A percentile compares a stretch with the other conserved stretches of the same genome.
Conservation (phyloP, 257 asterid genomes). For the Penstemon barbatus region DNA sequence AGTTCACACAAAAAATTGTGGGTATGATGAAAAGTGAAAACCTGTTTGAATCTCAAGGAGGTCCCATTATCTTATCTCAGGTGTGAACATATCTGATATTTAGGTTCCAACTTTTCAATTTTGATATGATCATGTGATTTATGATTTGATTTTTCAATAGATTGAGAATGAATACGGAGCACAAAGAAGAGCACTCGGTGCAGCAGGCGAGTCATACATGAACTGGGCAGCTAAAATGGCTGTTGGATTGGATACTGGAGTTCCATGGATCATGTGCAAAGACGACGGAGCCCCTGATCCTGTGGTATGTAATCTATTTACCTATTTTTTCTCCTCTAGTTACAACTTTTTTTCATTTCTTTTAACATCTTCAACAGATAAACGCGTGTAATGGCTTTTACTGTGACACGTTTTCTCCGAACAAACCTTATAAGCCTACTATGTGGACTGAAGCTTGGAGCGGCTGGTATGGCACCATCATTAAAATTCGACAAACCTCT, state of each 20-base stretch:
- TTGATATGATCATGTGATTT: too few relatives aligned
- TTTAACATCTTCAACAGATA: slow-evolving; percentile 39
- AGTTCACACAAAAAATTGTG: slow-evolving; percentile 59
- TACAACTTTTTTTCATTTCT: too few relatives aligned
- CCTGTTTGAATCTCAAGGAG: slow-evolving; percentile 66
- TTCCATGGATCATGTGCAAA: slow-evolving; percentile 83
- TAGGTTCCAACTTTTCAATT: not conserved
- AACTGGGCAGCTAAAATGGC: slow-evolving; percentile 79
- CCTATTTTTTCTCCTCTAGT: too few relatives aligned
- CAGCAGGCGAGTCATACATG: slow-evolving; percentile 55
- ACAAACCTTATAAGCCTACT: slow-evolving; percentile 63
- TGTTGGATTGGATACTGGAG: slow-evolving; percentile 59
- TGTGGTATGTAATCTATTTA: slow-evolving; percentile 33
- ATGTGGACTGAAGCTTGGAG: slow-evolving; percentile 86
- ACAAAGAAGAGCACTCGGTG: slow-evolving; percentile 46
- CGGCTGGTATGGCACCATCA: slow-evolving; percentile 49
- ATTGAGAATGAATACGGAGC: slow-evolving; percentile 72
- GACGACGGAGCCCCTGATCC: slow-evolving; percentile 78
- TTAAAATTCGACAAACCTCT: not conserved
- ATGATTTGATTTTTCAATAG: slow-evolving; percentile 30
- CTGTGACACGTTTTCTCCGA: slow-evolving; percentile 62
- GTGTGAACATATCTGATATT: slow-evolving; percentile 29
- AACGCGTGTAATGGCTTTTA: slow-evolving; percentile 73
- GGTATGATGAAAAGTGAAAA: slow-evolving; percentile 65
- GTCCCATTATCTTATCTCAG: slow-evolving; percentile 79